Evolutionary conservation across 2,329 filamentous ascomycete genomes (phyloP).

Genomic region (Aspergillus candidus): DNA sequence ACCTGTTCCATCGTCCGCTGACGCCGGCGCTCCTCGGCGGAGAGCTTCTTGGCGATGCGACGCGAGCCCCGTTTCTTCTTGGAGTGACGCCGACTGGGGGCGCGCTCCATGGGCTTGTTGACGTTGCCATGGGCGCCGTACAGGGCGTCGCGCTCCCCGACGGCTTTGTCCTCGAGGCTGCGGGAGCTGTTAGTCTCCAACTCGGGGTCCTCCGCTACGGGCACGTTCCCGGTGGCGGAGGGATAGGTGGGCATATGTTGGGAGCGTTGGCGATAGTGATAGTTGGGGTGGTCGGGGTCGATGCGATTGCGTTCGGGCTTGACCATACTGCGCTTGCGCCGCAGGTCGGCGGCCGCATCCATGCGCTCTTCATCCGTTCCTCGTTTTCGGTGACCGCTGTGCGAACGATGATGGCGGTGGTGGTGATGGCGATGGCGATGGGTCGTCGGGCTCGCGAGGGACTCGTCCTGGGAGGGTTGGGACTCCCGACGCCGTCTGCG

Average conservation of each 20-base stretch:
- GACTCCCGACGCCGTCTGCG: constrained; percentile 65
- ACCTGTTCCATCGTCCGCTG: constrained; percentile 58
- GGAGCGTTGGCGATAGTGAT: constrained; percentile 91
- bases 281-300: constrained; percentile 84
- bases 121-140: constrained; percentile 31
- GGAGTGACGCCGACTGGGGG: constrained; percentile 34
- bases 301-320: constrained; percentile 82
- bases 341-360: constrained; percentile 45
- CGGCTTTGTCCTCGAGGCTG: constrained; percentile 50
- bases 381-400: constrained; percentile 42
- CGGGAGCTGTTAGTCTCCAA: constrained; percentile 57
- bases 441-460: constrained; percentile 24
- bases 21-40: constrained; percentile 55
- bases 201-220: constrained; percentile 61
- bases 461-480: constrained; percentile 53
- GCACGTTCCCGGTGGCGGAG: constrained; percentile 88
- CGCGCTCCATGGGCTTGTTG: constrained; percentile 39
- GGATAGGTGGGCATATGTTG: constrained; percentile 86
- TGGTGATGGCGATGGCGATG: constrained; percentile 31
- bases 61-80: constrained; percentile 61
- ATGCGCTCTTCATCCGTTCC: constrained; percentile 49
- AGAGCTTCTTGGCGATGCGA: constrained; percentile 49
- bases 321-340: constrained; percentile 80
- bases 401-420: constrained; percentile 36
- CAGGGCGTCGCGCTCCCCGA: constrained; percentile 21